A percentile compares a stretch with the other conserved stretches of the same genome.
Conservation (phyloP, 2,329 filamentous ascomycete species). For the Colletotrichum melonis region DNA sequence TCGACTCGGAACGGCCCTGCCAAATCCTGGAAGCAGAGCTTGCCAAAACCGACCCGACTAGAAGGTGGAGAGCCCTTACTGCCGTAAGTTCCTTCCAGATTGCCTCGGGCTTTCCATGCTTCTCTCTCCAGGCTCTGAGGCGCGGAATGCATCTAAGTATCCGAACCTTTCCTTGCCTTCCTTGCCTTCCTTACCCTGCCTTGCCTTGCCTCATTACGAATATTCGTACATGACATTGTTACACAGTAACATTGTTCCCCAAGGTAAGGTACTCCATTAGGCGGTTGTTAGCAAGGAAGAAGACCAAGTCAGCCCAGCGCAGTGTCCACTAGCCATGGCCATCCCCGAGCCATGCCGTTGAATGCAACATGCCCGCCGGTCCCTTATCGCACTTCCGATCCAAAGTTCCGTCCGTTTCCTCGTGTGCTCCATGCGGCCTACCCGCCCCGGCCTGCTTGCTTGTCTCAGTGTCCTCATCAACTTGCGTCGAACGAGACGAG, state of each 20-base stretch:
- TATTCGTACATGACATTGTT: not conserved
- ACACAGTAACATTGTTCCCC: not conserved
- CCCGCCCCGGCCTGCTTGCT: not conserved
- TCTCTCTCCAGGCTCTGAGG: not conserved
- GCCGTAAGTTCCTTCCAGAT: no score
- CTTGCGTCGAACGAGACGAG: not conserved
- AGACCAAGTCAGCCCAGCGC: not conserved
- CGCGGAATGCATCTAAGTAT: not conserved
- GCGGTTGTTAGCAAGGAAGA: not conserved
- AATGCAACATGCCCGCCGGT: not conserved
- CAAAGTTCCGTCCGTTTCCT: constrained; percentile 12
- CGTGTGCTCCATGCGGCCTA: not conserved
- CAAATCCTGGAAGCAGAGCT: not conserved
- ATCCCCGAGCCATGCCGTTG: not conserved
- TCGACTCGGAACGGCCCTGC: not conserved
- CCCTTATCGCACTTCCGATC: constrained; percentile 7
- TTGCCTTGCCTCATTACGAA: not conserved
- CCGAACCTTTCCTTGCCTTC: no score
- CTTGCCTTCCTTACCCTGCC: no score
- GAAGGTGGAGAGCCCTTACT: not conserved
- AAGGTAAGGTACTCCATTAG: no score
- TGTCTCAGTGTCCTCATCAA: not conserved
- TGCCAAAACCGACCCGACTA: not conserved
- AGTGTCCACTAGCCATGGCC: no score
- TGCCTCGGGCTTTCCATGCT: not conserved